Conservation (phyloP, 2,329 filamentous ascomycete genomes). For the Chrysoporthe deuterocubensis region DNA sequence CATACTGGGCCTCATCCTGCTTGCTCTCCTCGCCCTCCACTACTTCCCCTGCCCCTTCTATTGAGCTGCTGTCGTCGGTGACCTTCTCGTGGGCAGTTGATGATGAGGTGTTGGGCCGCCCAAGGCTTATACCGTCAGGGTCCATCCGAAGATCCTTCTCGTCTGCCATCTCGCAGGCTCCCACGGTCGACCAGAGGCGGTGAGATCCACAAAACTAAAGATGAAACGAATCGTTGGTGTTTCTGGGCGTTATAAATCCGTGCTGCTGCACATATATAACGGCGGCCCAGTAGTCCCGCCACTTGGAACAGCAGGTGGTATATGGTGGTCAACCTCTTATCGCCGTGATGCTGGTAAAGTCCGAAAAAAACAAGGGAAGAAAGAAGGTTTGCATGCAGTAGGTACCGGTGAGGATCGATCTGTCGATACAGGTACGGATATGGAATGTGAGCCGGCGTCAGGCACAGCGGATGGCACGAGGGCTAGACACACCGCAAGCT, state of each 20-base stretch:
- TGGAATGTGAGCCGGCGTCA: background rate
- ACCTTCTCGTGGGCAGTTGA: constrained; percentile 26
- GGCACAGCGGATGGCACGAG: background rate
- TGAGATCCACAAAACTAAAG: background rate
- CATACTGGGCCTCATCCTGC: constrained; percentile 29
- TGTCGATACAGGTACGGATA: background rate
- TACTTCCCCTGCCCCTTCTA: constrained; percentile 17
- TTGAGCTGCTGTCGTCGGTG: constrained; percentile 20
- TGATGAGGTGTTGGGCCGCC: background rate
- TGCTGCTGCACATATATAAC: background rate
- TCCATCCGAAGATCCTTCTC: constrained; percentile 4
- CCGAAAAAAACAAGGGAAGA: background rate
- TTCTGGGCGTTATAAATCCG: background rate
- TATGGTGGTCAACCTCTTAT: background rate
- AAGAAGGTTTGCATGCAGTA: background rate
- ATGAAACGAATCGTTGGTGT: background rate
- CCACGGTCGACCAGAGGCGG: background rate
- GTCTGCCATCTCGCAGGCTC: constrained; percentile 27
- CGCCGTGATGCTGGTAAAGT: background rate
- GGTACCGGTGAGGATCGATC: background rate
- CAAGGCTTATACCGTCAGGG: background rate
- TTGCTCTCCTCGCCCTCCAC: constrained; percentile 16
- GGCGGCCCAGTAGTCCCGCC: background rate
- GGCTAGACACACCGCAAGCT: background rate
- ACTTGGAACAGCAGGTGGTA: background rate